phyloP scores from a whole-genome alignment of 2,329 filamentous ascomycete genomes.

The Nothopassalora personata region DNA sequence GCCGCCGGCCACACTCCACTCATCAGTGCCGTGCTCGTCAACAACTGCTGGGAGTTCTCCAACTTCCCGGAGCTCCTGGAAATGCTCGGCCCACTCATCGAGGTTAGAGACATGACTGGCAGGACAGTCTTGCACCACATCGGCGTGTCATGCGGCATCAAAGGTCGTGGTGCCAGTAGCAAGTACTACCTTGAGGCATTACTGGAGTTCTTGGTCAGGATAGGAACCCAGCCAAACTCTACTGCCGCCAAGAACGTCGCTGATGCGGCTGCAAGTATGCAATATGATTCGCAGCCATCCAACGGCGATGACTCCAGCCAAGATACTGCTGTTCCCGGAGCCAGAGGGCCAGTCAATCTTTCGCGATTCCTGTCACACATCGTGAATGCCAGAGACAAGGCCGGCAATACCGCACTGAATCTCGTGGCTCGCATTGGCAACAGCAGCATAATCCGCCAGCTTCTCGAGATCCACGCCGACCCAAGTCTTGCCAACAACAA shows the following conservation, averaged over 20 bases:
- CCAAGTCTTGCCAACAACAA: constrained; percentile 87
- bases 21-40: constrained; percentile 87
- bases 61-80: constrained; percentile 89
- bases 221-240: constrained; percentile 39
- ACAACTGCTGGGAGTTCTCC: constrained; percentile 86
- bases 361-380: constrained; percentile 95
- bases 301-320: constrained; percentile 28
- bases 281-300: constrained; percentile 21
- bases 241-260: constrained; percentile 54
- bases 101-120: constrained; percentile 81
- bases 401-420: constrained; percentile 90
- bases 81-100: constrained; percentile 81
- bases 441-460: constrained; percentile 89
- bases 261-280: constrained; percentile 19
- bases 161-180: constrained; percentile 83
- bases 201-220: constrained; percentile 87
- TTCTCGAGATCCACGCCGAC: constrained; percentile 91
- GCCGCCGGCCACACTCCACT: constrained; percentile 84
- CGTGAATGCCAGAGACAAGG: constrained; percentile 90
- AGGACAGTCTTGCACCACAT: constrained; percentile 94
- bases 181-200: constrained; percentile 94
- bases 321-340: constrained; percentile 16
- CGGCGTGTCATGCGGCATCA: constrained; percentile 89
- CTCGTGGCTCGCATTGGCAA: constrained; percentile 91
- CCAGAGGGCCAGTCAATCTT: constrained; percentile 67